Base-by-base conservation (phyloP, 352 stramenopile genomes). In the Pythium utonaiense region DNA sequence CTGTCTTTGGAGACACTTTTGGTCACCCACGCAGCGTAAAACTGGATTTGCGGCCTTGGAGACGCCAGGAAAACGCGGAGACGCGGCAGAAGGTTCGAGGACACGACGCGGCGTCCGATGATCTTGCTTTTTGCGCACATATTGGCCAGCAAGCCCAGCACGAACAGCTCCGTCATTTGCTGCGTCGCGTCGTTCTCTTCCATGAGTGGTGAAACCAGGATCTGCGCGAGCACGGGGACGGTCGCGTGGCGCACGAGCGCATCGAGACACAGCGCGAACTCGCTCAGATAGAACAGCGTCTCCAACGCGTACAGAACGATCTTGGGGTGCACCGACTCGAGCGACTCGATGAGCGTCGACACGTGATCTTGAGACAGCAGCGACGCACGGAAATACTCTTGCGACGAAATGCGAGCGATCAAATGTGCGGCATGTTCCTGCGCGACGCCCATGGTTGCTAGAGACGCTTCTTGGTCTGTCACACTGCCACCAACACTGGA, bases 241-340 rank as follows among this genome's bases (percentile, higher is more conserved):
- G 83, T 93, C 2, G 83, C 80, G 42, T 93, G 74, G n/a, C 71
- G 74, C 3, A 93, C 74, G 1, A 93, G 61, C 9, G 80, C 77
- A 54, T 93, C 83, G 1, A 89, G 59, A 36, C 79, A 89, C 24
- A 87, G 65, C 1, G 80, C 62, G 33, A 87, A 80, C 8, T 83
- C 78, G 36, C 80, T 83, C 21, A 93, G 53, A 17, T 86, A 64
- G 13, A 73, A 73, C 17, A 93, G 61, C 8, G 74, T 63, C n/a
- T 88, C 78, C 6, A 91, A 61, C 2, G 80, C 72, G 33, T 79
- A 64, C 40, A 88, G 66, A 19, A 89, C 80, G n/a, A 93, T 83
- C 4, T 66, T 61, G 3, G 80, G 49, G 42, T 91, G 78, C 1
- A 93, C 83, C 0, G 83, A 90, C 51, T 93, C 83, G 21, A 93